Base-by-base conservation (phyloP, 2,329 filamentous ascomycete genomes). In the Aureobasidium sp. region DNA sequence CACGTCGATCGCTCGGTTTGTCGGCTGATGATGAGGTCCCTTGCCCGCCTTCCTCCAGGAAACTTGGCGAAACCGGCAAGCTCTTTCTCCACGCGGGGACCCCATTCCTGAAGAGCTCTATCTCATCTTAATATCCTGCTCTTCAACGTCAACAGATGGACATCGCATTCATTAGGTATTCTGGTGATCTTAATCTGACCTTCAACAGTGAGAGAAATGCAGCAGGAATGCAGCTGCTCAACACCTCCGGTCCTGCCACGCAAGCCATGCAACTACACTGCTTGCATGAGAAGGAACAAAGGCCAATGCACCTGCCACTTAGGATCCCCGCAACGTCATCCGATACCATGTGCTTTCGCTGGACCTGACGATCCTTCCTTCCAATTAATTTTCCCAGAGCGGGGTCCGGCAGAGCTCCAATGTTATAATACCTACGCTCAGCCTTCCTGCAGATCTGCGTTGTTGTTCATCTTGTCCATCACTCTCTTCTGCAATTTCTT, bases 361-460 rank as follows among this genome's bases (percentile, higher is more conserved):
- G 57, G 46, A 60, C 57, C 57, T 60, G 57, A 51, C 57, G 57
- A 60, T 60, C 57, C 44, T 48, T 37, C 17, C 29, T 60, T 8
- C 10, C 23, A 42, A 42, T 51, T 27, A 51, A 60, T 34, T 36
- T 29, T 51, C 29, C 46, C 32, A 41, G 41, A 60, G 57, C 57
- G 57, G 57, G 57, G 57, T 51, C 46, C 46, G 57, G 55, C 55
- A 48, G 55, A 59, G 55, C 9, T 42, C 26, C 26, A 42, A 32
- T 41, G 20, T 23, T 60, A 42, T 50, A 60, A 60, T 47, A 42
- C 34, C 29, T 26, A 34, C 39, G 44, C 57, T 26, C 42, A 42
- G 57, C 57, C 55, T 37, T 17, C 34, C 46, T 60, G 44, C 46
- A 60, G 34, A 17, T 50, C 37, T 37, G 12, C 41, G n/a, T 50